These are phyloP conservation scores for Ogataea chonburiensis DNA, from an alignment of 805 yeast genomes.

Conservation along the genomic window DNA sequence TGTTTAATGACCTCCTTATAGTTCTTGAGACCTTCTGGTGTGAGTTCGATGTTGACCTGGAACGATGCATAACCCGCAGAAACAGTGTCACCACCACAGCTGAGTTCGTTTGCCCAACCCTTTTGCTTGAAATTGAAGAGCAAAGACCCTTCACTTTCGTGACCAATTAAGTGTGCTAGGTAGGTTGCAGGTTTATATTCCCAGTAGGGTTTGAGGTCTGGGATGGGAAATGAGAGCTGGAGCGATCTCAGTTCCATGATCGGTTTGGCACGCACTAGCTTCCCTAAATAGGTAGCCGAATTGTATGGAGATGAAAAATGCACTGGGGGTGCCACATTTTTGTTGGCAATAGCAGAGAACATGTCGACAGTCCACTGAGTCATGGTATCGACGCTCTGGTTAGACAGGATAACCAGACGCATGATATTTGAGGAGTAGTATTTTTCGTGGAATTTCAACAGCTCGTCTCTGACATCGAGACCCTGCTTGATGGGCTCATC, in stretches of 20 bases:
- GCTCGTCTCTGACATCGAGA: slow-evolving; percentile 74
- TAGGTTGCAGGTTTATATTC: slow-evolving; percentile 67
- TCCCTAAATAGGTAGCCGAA: slow-evolving; percentile 47
- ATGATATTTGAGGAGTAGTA: slow-evolving; percentile 84
- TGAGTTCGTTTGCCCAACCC: slow-evolving; percentile 79
- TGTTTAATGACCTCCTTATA: slow-evolving; percentile 59
- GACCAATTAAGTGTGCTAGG: slow-evolving; percentile 82
- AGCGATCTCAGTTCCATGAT: slow-evolving; percentile 75
- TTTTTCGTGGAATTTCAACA: slow-evolving; percentile 67
- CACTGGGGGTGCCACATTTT: slow-evolving; percentile 41
- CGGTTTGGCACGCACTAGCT: slow-evolving; percentile 67
- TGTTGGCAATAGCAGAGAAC: slow-evolving; percentile 63
- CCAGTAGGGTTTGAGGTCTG: slow-evolving; percentile 70
- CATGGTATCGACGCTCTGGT: slow-evolving; percentile 71
- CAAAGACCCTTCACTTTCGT: slow-evolving; percentile 87
- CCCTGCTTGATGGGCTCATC: slow-evolving; percentile 59
- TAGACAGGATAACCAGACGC: slow-evolving; percentile 83
- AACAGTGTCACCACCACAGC: slow-evolving; percentile 67
- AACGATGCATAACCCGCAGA: slow-evolving; percentile 69
- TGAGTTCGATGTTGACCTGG: slow-evolving; percentile 69
- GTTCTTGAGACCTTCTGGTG: slow-evolving; percentile 64
- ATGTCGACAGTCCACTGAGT: slow-evolving; percentile 66
- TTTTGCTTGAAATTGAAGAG: slow-evolving; percentile 63
- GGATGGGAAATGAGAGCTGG: slow-evolving; percentile 68
- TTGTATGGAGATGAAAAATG: slow-evolving; percentile 49